phyloP scores from a whole-genome alignment of 2,329 filamentous ascomycete genomes.

The Diaporthe sp. region DNA sequence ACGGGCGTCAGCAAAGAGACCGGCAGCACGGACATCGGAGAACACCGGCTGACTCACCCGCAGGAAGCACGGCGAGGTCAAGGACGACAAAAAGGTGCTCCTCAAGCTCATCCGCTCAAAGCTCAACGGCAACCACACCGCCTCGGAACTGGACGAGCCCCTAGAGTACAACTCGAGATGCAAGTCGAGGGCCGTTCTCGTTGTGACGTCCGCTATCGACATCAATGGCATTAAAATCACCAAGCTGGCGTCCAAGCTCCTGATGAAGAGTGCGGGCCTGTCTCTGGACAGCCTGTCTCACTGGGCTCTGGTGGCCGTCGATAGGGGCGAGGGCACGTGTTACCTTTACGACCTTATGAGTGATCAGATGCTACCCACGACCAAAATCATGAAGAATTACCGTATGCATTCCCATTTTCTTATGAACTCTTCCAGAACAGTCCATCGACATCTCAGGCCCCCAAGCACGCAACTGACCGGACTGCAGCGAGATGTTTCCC shows the following conservation, averaged over 20 bases:
- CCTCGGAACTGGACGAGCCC: conserved; percentile 35
- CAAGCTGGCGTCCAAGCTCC: conserved; percentile 37
- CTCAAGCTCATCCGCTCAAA: conserved; percentile 38
- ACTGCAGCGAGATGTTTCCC: conserved; percentile 46
- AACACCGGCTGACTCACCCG: conserved; percentile 16
- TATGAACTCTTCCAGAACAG: background rate
- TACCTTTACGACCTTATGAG: conserved; percentile 37
- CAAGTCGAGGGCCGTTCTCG: conserved; percentile 37
- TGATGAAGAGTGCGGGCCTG: conserved; percentile 40
- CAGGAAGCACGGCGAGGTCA: conserved; percentile 41
- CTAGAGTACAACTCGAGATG: conserved; percentile 37
- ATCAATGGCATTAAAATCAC: conserved; percentile 40
- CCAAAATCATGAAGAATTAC: conserved; percentile 42
- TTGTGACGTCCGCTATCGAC: conserved; percentile 39
- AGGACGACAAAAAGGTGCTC: conserved; percentile 40
- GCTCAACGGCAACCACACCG: conserved; percentile 37
- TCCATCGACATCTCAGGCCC: too few relatives aligned
- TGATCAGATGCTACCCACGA: conserved; percentile 39
- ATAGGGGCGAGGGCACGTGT: conserved; percentile 35
- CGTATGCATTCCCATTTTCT: conserved; percentile 6
- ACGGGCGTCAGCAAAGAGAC: conserved; percentile 3
- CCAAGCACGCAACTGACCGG: background rate
- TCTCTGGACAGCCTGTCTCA: conserved; percentile 39
- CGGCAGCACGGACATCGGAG: background rate
- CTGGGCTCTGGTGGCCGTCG: conserved; percentile 39